Evolutionary conservation across 2,329 filamentous ascomycete species (phyloP).

Genomic region (Chaetomium olivaceum): DNA sequence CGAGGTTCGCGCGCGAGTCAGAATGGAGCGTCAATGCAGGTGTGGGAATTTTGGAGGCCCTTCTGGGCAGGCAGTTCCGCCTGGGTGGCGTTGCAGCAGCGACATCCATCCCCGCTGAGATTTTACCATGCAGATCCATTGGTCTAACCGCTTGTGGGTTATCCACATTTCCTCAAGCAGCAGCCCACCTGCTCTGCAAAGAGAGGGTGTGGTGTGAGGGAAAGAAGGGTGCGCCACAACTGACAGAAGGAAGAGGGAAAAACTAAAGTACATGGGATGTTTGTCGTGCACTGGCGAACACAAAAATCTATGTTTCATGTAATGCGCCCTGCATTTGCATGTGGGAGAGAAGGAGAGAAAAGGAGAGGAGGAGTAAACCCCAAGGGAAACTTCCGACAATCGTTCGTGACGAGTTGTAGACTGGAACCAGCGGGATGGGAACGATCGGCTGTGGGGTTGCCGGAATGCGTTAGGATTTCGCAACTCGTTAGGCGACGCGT

Average conservation of each 20-base stretch:
- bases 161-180: conserved; percentile 3
- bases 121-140: conserved; percentile 13
- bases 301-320: background rate
- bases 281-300: background rate
- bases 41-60: conserved; percentile 23
- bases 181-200: background rate
- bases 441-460: conserved; percentile 17
- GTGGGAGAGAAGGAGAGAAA: background rate
- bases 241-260: background rate
- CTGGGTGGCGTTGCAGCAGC: conserved; percentile 10
- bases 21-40: conserved; percentile 16
- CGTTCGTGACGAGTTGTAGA: background rate
- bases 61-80: conserved; percentile 22
- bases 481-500: background rate
- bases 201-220: background rate
- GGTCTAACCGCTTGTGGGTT: conserved; percentile 8
- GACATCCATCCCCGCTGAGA: conserved; percentile 7
- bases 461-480: conserved; percentile 12
- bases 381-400: background rate
- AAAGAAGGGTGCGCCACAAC: background rate
- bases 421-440: conserved; percentile 17
- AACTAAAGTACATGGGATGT: background rate
- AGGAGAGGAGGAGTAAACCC: background rate
- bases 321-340: background rate
- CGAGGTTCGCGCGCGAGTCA: conserved; percentile 28